Conservation (phyloP, 1,284 basidiomycete species). For the Leucoagaricus sp. region DNA sequence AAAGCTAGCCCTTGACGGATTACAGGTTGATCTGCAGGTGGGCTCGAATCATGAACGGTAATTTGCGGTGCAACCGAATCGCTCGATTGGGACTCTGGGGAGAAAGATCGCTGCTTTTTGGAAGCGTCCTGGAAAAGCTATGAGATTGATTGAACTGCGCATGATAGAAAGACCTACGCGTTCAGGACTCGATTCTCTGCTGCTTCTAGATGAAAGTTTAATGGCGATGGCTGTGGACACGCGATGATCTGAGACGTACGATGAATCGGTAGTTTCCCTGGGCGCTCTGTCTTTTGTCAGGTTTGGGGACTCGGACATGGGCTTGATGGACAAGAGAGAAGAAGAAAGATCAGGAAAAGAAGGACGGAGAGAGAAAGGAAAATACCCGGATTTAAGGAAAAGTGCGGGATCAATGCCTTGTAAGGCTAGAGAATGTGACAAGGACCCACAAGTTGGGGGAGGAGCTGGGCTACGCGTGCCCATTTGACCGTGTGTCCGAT, state of each 20-base stretch:
- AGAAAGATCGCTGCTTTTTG: constrained; percentile 42
- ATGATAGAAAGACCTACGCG: constrained; percentile 33
- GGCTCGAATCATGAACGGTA: constrained; percentile 47
- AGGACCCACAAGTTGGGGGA: constrained; percentile 14
- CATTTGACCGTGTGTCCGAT: constrained; percentile 6
- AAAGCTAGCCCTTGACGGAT: constrained; percentile 59
- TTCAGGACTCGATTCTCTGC: constrained; percentile 53
- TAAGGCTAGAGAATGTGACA: constrained; percentile 7
- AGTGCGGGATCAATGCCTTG: constrained; percentile 6
- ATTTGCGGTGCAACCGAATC: constrained; percentile 32
- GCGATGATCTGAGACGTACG: constrained; percentile 21
- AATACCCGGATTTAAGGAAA: not conserved
- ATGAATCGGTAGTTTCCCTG: constrained; percentile 24
- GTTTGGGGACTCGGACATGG: constrained; percentile 12
- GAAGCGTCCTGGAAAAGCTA: constrained; percentile 5
- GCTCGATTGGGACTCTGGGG: constrained; percentile 54
- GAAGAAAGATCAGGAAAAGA: not conserved
- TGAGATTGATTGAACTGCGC: constrained; percentile 8
- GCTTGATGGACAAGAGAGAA: not conserved
- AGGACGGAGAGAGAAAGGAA: not conserved
- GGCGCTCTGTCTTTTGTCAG: constrained; percentile 2
- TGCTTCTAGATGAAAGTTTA: constrained; percentile 42
- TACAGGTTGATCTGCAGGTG: constrained; percentile 47
- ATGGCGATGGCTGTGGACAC: not conserved
- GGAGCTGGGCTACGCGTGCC: constrained; percentile 2